Evolutionary conservation across 1,284 basidiomycete genomes (phyloP), one percentile per base, ranked within the genome.

Genomic region (Microstroma glucosiphilum): DNA sequence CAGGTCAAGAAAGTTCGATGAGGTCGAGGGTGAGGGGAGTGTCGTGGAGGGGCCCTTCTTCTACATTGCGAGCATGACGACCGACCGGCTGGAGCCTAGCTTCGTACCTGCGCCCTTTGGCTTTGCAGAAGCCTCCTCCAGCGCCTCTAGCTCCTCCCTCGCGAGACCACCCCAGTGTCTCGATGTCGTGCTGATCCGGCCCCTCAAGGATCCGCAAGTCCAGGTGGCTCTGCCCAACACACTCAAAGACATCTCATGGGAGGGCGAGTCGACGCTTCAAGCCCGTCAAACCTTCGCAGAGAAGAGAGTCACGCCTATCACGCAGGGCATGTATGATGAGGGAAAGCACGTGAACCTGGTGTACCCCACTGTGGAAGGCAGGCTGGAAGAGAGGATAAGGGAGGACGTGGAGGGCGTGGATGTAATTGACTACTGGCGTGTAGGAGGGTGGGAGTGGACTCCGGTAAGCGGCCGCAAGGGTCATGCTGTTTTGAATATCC

Each of bases 131-230:
- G 57, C 4, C 62, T 60, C 8, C 11, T 43, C 56, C 2, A 17
- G 17, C 46, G 3, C 41, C 19, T 40, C 25, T 1, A 2, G 1
- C 13, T 43, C 1, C 17, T 15, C 12, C 2, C 30, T 80, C 80
- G 54, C 30, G 11, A 60, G 71, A 7, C 71, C 68, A 1, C 26
- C 37, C 0, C 56, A 59, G 0, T 83, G 85, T 11, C 85, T 91
- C 73, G 91, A 96, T 69, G 68, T 96, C 11, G 82, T 93, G 21
- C 80, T 91, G n/a, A 79, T 96, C n/a, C 85, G 93, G 1, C 93
- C 93, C 0, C 70, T 83, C 19, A 83, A 88, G 2, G 87, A 91
- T 74, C 87, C 87, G 1, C 76, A 79, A 12, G 62, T 68, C 7
- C 15, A 49, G 2, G 26, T 13, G 15, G 55, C 40, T 19, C 59